phyloP scores from a whole-genome alignment of 169 alveolate genomes.

The Toxoplasma gondii region DNA sequence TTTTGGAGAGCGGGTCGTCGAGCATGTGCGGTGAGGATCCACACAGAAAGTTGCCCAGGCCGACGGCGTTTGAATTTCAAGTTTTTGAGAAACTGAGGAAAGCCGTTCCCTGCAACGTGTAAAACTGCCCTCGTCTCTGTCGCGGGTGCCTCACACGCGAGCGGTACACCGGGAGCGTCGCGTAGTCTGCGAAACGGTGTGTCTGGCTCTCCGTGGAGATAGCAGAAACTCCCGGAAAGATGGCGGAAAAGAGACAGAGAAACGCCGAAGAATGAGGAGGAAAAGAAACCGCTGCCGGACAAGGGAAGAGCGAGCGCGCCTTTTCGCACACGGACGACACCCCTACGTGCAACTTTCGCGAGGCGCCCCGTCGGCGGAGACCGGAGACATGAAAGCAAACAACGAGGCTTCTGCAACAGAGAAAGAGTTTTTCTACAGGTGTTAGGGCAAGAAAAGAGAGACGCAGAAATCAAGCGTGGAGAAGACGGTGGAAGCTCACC shows the following conservation, averaged over 20 bases:
- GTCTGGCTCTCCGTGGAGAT: too few species aligned
- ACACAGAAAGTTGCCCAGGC: too few species aligned
- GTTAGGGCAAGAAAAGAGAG: background rate
- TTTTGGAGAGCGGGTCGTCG: too few species aligned
- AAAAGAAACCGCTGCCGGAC: background rate
- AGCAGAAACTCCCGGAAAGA: background rate
- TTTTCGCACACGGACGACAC: background rate
- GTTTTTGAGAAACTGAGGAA: background rate
- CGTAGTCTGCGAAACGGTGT: too few species aligned
- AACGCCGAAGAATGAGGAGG: background rate
- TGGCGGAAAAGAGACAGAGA: background rate
- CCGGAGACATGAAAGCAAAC: too few species aligned
- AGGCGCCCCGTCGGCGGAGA: too few species aligned
- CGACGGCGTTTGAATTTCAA: background rate
- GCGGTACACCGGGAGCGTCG: too few species aligned
- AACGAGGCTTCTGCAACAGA: too few species aligned
- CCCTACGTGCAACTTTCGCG: background rate
- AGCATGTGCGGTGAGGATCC: too few species aligned
- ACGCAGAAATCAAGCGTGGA: background rate
- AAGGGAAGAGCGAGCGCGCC: background rate
- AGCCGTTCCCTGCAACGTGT: background rate
- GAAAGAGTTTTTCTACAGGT: too few species aligned
- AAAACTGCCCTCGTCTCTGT: too few species aligned
- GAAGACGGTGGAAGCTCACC: background rate
- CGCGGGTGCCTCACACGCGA: too few species aligned